phyloP scores from a whole-genome alignment of 1,284 basidiomycete genomes.

The Hymenochaete sp. region DNA sequence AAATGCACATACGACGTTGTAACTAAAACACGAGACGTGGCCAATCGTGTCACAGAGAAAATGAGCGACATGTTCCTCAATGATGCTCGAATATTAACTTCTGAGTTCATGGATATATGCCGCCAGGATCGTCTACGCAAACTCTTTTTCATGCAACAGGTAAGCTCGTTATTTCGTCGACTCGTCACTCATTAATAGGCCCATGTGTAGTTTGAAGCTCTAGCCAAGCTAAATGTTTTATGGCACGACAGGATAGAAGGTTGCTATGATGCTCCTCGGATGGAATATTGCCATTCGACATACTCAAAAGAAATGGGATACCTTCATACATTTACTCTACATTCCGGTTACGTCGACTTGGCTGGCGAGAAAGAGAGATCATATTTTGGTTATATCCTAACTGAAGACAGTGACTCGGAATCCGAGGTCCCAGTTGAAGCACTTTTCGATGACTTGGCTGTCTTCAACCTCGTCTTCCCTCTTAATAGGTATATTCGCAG shows the following conservation, averaged over 20 bases:
- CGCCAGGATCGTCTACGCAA: slow-evolving; percentile 34
- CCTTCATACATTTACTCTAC: slow-evolving; percentile 32
- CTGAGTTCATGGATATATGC: slow-evolving; percentile 40
- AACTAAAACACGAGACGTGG: slow-evolving; percentile 7
- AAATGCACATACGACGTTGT: slow-evolving; percentile 29
- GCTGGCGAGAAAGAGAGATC: slow-evolving; percentile 31
- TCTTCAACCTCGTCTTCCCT: slow-evolving; percentile 36
- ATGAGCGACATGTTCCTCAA: slow-evolving; percentile 33
- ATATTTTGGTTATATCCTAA: slow-evolving; percentile 35
- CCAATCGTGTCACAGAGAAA: slow-evolving; percentile 24
- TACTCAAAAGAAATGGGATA: slow-evolving; percentile 22
- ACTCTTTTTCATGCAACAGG: slow-evolving; percentile 45
- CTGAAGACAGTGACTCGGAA: slow-evolving; percentile 26
- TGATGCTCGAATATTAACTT: slow-evolving; percentile 31
- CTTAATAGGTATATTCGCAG: slow-evolving; percentile 31
- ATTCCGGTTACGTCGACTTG: slow-evolving; percentile 35
- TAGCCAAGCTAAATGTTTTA: slow-evolving; percentile 36
- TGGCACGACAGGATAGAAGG: slow-evolving; percentile 41
- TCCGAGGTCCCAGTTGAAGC: slow-evolving; percentile 35
- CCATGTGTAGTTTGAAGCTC: slow-evolving; percentile 41
- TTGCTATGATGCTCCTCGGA: slow-evolving; percentile 38
- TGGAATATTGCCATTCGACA: slow-evolving; percentile 29
- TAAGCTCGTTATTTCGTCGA: slow-evolving; percentile 19
- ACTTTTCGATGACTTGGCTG: slow-evolving; percentile 38
- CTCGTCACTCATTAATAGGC: background rate